Conservation (phyloP, 2,329 filamentous ascomycete genomes). For the Apiospora rasikravindrae region DNA sequence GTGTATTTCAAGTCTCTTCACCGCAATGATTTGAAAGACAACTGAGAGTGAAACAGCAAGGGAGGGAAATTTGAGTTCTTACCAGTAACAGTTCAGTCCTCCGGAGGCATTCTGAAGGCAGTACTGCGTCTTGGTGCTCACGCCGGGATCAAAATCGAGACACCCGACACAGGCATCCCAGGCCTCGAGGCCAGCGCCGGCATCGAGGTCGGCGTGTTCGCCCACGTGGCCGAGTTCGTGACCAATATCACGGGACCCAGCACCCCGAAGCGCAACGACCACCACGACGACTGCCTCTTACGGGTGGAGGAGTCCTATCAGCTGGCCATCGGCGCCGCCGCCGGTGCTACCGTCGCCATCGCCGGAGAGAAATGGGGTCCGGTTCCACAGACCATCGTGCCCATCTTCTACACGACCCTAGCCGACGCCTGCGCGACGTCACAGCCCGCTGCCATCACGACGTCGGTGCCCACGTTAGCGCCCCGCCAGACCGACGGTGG, state of each 20-base stretch:
- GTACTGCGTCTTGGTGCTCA: slow-evolving; percentile 53
- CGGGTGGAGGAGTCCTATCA: slow-evolving; percentile 55
- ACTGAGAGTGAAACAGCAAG: slow-evolving; percentile 41
- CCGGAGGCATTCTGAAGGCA: slow-evolving; percentile 49
- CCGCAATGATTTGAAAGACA: not conserved
- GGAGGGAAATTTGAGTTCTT: slow-evolving; percentile 62
- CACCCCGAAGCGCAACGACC: slow-evolving; percentile 25
- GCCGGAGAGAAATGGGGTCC: slow-evolving; percentile 55
- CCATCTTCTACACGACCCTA: slow-evolving; percentile 59
- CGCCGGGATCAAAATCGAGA: slow-evolving; percentile 46
- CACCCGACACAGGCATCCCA: slow-evolving; percentile 30
- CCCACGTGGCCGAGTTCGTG: slow-evolving; percentile 58
- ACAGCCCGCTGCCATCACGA: slow-evolving; percentile 28
- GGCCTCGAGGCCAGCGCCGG: slow-evolving; percentile 45
- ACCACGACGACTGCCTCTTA: slow-evolving; percentile 47
- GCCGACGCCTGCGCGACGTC: slow-evolving; percentile 45
- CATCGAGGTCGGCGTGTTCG: slow-evolving; percentile 53
- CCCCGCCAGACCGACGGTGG: slow-evolving; percentile 22
- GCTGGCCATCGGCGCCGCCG: slow-evolving; percentile 57
- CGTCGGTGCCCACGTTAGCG: slow-evolving; percentile 25
- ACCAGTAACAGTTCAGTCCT: slow-evolving; percentile 54
- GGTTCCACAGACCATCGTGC: slow-evolving; percentile 48
- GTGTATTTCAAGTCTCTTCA: slow-evolving; percentile 29
- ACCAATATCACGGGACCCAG: slow-evolving; percentile 52
- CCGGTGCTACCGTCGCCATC: slow-evolving; percentile 56